Base-by-base conservation (phyloP, 1,139 yeast genomes). In the Lodderomyces orthopsilosis region DNA sequence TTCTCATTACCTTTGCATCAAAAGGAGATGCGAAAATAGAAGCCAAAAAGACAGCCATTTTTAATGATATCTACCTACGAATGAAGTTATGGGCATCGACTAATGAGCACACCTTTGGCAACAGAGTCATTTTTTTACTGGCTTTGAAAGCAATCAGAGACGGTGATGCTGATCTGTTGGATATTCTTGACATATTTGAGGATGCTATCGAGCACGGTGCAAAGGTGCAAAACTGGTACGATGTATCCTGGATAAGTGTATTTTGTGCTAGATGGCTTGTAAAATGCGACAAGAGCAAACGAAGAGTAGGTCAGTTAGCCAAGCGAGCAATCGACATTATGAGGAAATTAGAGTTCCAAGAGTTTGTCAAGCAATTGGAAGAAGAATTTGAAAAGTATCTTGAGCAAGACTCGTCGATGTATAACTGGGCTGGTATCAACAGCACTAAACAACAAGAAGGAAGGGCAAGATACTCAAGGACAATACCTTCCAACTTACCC, bases 211-310 rank as follows among this genome's bases (percentile, higher is more conserved):
- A 68, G 18, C 43, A 48, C 3, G 74, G 79, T 1, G 55, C 59
- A 13, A 51, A 53, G 13, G 49, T 57, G 28, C 63, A 65, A 3
- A 55, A 63, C 24, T 58, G 64, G 52, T 61, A 66, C 32, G 80
- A 75, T 42, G 67, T 66, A 4, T 80, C 76, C 1, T 56, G 71
- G 50, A 66, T 67, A 4, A 63, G 69, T 46, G 70, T 71, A 40
- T 58, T 72, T 17, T 76, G 81, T 58, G 79, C 75, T 2, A 59
- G 58, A 13, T 77, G 79, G 78, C 54, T 77, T 12, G 57, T 57
- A 13, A 23, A 8, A 15, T n/a, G 54, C n/a, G 58, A 66, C 2
- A 62, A 60, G 40, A 51, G 45, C 41, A 53, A 48, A 14, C 49
- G 49, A 19, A 45, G 65, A 41, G 54, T 55, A 9, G 36, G 44